Base-by-base conservation (phyloP, 164 flowering plant species). In the Tetrastigma voinierianum region DNA sequence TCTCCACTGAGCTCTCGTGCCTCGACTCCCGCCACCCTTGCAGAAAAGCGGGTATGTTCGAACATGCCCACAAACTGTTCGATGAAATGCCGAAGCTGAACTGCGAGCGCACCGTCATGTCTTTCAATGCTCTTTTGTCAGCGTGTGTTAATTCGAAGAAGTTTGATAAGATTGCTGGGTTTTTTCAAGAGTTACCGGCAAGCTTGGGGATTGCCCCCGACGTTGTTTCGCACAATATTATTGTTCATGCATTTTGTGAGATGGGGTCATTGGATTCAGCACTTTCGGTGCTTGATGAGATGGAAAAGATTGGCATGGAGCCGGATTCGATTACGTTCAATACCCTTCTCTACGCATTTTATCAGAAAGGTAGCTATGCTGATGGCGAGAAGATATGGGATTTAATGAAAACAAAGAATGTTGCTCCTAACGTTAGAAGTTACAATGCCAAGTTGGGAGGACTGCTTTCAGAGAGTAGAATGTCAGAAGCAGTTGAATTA, bases 71-170 rank as follows among this genome's bases (percentile, higher is more conserved):
- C 65, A 73, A 84, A 19, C 16, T 78, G 81, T 84, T 84, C 67
- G 89, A 84, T 18, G 82, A 86, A 83, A 69, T 86, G 84, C 83
- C 88, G 3, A 65, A 72, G 8, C 61, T 69, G 13, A 77, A 78
- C 4, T 80, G 84, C 65, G 54, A 61, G 17, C 74, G 83, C 2
- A 80, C 84, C 10, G 74, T 76, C 17, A 60, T 45, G 44, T 83
- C 82, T 0, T 51, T 87, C 32, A 87, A 87, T 62, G 87, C 89
- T 54, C 75, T 87, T 48, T 52, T 87, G 59, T 59, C 62, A 9
- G 84, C 87, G 1, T 74, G 72, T 16, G 65, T 79, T 14, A 60
- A 66, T 25, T 70, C 78, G 7, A 71, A 76, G 74, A 58, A 70
- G 18, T 79, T 58, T 47, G 83, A 77, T 15, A 54, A 72, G 65